Conservation (phyloP, 352 stramenopile species). For the Thalassiosira mediterranea region DNA sequence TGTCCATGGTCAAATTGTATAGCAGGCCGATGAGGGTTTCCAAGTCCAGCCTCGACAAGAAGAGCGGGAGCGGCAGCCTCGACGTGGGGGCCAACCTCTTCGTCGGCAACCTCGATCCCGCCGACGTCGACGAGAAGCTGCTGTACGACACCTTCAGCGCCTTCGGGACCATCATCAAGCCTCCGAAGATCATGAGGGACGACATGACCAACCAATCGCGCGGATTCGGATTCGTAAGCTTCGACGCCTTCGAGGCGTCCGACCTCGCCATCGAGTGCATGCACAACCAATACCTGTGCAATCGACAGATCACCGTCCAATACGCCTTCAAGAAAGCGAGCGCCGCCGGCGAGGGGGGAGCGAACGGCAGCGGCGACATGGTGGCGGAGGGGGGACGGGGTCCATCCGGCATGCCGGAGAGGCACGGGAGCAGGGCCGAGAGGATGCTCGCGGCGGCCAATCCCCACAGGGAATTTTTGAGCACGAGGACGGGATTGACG, state of each 20-base stretch:
- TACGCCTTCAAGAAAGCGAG: conserved; percentile 99
- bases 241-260: conserved; percentile 95
- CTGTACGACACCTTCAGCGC: conserved; percentile 99
- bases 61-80: conserved; percentile 78
- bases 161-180: conserved; percentile 96
- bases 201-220: conserved; percentile 89
- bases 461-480: conserved; percentile 55
- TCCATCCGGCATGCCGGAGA: conserved; percentile 50
- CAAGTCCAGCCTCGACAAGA: conserved; percentile 95
- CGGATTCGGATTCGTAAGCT: conserved; percentile 97
- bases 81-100: conserved; percentile 99
- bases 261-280: conserved; percentile 99
- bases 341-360: conserved; percentile 73
- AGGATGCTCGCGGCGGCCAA: conserved; percentile 83
- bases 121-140: conserved; percentile 97
- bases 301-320: conserved; percentile 96
- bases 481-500: conserved; percentile 33
- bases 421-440: conserved; percentile 84
- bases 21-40: conserved; percentile 94
- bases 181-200: conserved; percentile 95
- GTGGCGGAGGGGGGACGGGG: conserved; percentile 45
- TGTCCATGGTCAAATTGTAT: conserved; percentile 99
- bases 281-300: conserved; percentile 98
- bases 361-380: too few species aligned
- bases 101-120: conserved; percentile 92